Percentiles rank a stretch among this genome's conserved stretches.
Conservation (phyloP, 108 stramenopile species). For the Epithemia pelagica region DNA sequence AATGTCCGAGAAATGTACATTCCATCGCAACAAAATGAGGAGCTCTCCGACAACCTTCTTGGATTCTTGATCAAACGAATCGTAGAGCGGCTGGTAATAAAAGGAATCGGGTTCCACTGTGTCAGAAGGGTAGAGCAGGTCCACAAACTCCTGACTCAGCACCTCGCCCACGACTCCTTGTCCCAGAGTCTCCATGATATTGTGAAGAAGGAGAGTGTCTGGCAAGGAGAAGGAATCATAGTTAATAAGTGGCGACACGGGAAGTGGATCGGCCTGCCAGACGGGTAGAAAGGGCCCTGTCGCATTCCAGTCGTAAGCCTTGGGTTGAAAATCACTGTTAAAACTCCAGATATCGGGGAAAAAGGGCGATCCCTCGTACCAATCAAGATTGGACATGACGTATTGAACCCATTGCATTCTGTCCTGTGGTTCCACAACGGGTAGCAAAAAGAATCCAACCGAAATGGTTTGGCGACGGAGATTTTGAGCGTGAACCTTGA, state of each 20-base stretch:
- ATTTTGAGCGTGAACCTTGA: neutral
- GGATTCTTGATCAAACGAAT: neutral
- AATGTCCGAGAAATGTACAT: neutral
- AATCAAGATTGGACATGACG: neutral
- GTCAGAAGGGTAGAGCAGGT: neutral
- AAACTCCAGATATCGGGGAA: neutral
- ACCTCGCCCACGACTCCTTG: neutral
- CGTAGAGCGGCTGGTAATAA: neutral
- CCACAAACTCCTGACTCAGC: neutral
- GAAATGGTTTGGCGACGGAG: neutral
- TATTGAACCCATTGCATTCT: neutral
- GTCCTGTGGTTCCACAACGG: neutral
- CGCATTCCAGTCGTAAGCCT: neutral
- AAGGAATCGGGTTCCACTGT: neutral
- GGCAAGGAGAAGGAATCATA: neutral
- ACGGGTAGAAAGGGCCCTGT: neutral
- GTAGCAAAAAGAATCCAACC: neutral
- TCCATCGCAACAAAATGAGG: neutral
- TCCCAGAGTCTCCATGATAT: neutral
- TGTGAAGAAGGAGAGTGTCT: neutral
- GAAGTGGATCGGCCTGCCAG: neutral
- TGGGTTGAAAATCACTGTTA: neutral
- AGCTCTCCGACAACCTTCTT: neutral
- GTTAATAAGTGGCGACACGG: neutral
- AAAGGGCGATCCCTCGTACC: neutral